Conservation (phyloP, 371 early-diverging fungal genomes). For the Apophysomyces sp. region DNA sequence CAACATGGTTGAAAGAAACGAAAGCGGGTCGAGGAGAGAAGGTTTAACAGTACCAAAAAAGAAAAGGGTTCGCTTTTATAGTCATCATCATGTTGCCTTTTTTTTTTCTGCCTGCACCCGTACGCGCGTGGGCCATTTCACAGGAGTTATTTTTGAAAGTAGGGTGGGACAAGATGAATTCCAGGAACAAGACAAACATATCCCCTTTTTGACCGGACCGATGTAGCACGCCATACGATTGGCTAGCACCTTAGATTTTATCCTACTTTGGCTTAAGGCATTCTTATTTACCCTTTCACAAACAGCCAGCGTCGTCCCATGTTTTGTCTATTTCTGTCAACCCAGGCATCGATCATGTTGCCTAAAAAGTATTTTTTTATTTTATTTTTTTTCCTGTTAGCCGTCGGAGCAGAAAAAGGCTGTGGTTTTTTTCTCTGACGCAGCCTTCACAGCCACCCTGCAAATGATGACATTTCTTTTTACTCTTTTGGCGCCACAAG, state of each 20-base stretch:
- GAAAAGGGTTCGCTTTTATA: background rate
- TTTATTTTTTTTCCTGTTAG: background rate
- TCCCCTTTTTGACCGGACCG: slow-evolving; percentile 14
- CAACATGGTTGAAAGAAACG: slow-evolving; percentile 7
- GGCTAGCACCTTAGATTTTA: background rate
- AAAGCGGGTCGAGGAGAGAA: background rate
- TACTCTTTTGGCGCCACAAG: background rate
- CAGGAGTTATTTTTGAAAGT: slow-evolving; percentile 12
- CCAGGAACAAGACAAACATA: slow-evolving; percentile 16
- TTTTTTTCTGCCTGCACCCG: slow-evolving; percentile 7
- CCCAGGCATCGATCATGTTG: background rate
- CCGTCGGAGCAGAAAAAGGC: background rate
- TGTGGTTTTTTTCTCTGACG: background rate
- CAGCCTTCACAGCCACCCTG: background rate
- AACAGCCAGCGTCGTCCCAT: background rate
- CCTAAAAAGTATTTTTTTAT: background rate
- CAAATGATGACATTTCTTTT: background rate
- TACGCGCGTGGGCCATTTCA: background rate
- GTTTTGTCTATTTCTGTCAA: background rate
- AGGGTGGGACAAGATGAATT: slow-evolving; percentile 18
- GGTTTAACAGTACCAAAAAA: slow-evolving; percentile 1
- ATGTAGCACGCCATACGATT: slow-evolving; percentile 5
- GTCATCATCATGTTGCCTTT: background rate
- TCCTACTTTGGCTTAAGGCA: background rate
- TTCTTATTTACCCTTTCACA: background rate